phyloP scores from a whole-genome alignment of 192 early-diverging fungal genomes.

The Coemansia sp. region DNA sequence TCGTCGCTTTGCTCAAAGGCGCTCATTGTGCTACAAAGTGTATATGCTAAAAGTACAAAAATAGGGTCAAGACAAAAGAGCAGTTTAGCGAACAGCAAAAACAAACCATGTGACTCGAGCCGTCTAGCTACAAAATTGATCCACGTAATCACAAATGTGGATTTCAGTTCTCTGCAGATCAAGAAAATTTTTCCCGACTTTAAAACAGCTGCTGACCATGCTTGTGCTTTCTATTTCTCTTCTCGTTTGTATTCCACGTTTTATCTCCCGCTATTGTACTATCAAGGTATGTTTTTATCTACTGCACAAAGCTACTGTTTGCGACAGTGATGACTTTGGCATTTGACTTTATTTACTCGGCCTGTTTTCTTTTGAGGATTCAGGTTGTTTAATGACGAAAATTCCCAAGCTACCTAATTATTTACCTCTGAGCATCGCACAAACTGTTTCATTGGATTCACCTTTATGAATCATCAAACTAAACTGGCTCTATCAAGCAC shows the following conservation, averaged over 20 bases:
- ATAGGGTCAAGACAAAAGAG: no score
- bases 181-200: no score
- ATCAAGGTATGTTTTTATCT: not conserved
- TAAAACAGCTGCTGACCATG: no score
- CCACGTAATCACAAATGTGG: no score
- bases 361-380: not conserved
- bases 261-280: not conserved
- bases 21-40: slow-evolving; percentile 9
- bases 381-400: slow-evolving; percentile 7
- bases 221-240: not conserved
- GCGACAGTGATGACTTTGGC: slow-evolving; percentile 5
- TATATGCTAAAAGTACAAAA: not conserved
- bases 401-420: slow-evolving; percentile 5
- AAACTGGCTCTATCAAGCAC: not conserved
- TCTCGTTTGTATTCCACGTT: not conserved
- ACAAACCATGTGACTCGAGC: no score
- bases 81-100: no score
- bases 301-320: not conserved
- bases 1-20: slow-evolving; percentile 23
- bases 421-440: not conserved
- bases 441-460: not conserved
- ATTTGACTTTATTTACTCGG: slow-evolving; percentile 13
- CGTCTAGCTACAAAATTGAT: no score
- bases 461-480: not conserved
- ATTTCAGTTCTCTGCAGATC: no score